Conservation (phyloP, 2,329 filamentous ascomycete genomes). For the Nigrograna mackinnonii region DNA sequence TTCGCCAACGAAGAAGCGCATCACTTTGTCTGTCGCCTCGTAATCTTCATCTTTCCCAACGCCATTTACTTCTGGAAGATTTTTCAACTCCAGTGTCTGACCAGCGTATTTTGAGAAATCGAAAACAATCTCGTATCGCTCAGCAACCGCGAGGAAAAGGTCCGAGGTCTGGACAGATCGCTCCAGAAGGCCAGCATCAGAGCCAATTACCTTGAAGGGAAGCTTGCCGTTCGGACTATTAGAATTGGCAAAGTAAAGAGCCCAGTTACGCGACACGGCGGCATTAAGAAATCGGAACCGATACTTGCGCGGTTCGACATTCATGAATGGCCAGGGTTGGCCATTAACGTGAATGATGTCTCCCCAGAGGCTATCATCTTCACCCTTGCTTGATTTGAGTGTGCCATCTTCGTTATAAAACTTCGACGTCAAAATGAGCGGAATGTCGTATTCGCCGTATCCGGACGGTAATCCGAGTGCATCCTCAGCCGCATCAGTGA, state of each 20-base stretch:
- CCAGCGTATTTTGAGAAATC: conserved; percentile 57
- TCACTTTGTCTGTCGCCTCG: conserved; percentile 45
- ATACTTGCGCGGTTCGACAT: conserved; percentile 64
- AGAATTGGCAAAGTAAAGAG: background rate
- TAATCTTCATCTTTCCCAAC: conserved; percentile 54
- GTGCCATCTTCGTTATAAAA: conserved; percentile 56
- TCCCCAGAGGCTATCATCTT: conserved; percentile 55
- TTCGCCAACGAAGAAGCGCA: conserved; percentile 50
- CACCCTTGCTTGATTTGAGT: conserved; percentile 50
- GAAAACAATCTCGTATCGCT: conserved; percentile 62
- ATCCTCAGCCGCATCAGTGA: conserved; percentile 57
- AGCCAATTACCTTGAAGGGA: conserved; percentile 58
- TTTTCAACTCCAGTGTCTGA: conserved; percentile 53
- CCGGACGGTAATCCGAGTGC: conserved; percentile 56
- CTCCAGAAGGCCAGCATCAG: conserved; percentile 55
- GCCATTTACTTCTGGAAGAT: conserved; percentile 34
- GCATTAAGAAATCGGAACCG: conserved; percentile 59
- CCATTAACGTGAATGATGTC: conserved; percentile 64
- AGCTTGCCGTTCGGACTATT: conserved; percentile 18
- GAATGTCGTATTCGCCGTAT: conserved; percentile 57
- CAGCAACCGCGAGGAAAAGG: conserved; percentile 58
- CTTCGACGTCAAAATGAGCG: conserved; percentile 55
- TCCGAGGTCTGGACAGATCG: conserved; percentile 47
- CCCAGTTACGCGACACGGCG: conserved; percentile 9
- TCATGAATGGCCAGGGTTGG: conserved; percentile 62